Percentiles rank a stretch among this genome's conserved stretches.
Conservation (phyloP, 768 basidiomycete species). For the Collybia mongolica region DNA sequence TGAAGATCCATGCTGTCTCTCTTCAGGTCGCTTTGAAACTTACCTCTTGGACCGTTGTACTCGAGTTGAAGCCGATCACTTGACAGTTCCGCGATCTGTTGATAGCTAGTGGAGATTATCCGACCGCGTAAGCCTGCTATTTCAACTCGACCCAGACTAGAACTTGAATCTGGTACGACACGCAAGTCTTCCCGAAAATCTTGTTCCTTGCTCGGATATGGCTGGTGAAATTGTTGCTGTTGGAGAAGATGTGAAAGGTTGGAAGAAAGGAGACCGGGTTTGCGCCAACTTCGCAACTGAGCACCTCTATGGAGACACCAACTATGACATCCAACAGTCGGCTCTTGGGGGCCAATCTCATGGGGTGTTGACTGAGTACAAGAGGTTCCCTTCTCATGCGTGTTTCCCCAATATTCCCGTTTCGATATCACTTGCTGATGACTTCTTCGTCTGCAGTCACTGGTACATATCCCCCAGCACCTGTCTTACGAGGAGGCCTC, state of each 20-base stretch:
- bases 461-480: slow-evolving; percentile 54
- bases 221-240: slow-evolving; percentile 56
- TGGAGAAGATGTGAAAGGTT: slow-evolving; percentile 40
- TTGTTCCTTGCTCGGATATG: slow-evolving; percentile 47
- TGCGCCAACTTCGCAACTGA: slow-evolving; percentile 50
- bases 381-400: slow-evolving; percentile 45
- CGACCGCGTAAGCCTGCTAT: slow-evolving; percentile 21
- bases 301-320: slow-evolving; percentile 46
- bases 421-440: no score
- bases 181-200: slow-evolving; percentile 14
- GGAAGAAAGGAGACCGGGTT: slow-evolving; percentile 56
- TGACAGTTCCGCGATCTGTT: slow-evolving; percentile 50
- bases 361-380: slow-evolving; percentile 56
- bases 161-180: neutral
- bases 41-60: neutral
- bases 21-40: slow-evolving; percentile 37
- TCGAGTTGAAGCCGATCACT: neutral
- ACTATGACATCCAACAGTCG: slow-evolving; percentile 27
- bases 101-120: slow-evolving; percentile 38
- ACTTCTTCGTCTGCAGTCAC: slow-evolving; percentile 27
- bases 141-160: neutral
- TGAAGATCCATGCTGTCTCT: slow-evolving; percentile 57
- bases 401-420: no score
- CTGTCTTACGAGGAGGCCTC: slow-evolving; percentile 65
- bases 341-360: slow-evolving; percentile 46